Conservation (phyloP, 2,329 filamentous ascomycete species). For the Camptophora hylomeconis region DNA sequence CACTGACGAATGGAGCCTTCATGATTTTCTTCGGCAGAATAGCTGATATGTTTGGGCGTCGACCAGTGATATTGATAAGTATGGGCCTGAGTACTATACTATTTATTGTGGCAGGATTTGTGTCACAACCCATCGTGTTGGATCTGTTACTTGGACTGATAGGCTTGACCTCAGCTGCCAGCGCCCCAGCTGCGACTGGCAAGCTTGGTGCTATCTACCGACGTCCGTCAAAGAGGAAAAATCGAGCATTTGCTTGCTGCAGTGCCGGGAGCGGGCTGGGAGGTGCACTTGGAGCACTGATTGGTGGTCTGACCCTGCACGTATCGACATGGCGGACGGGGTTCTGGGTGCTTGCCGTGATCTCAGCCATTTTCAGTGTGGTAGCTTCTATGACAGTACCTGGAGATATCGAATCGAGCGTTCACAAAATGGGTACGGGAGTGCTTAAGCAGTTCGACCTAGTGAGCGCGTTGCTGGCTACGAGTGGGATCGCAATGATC, state of each 20-base stretch:
- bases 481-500: constrained; percentile 53
- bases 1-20: constrained; percentile 50
- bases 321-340: constrained; percentile 51
- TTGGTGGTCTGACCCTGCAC: constrained; percentile 48
- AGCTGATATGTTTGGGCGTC: constrained; percentile 54
- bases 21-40: constrained; percentile 54
- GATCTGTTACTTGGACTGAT: constrained; percentile 51
- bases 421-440: constrained; percentile 28
- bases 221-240: constrained; percentile 49
- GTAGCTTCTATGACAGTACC: constrained; percentile 51
- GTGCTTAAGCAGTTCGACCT: constrained; percentile 47
- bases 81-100: constrained; percentile 47
- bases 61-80: constrained; percentile 45
- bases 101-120: constrained; percentile 46
- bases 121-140: constrained; percentile 44
- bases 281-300: constrained; percentile 45
- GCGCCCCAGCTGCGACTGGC: constrained; percentile 51
- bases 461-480: constrained; percentile 46
- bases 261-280: constrained; percentile 44
- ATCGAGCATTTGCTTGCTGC: constrained; percentile 52
- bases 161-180: constrained; percentile 51
- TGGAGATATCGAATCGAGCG: constrained; percentile 35
- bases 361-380: constrained; percentile 47
- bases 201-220: constrained; percentile 51
- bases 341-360: constrained; percentile 49